Evolutionary conservation across 2,329 filamentous ascomycete species (phyloP).

Genomic region (Colletotrichum scovillei): DNA sequence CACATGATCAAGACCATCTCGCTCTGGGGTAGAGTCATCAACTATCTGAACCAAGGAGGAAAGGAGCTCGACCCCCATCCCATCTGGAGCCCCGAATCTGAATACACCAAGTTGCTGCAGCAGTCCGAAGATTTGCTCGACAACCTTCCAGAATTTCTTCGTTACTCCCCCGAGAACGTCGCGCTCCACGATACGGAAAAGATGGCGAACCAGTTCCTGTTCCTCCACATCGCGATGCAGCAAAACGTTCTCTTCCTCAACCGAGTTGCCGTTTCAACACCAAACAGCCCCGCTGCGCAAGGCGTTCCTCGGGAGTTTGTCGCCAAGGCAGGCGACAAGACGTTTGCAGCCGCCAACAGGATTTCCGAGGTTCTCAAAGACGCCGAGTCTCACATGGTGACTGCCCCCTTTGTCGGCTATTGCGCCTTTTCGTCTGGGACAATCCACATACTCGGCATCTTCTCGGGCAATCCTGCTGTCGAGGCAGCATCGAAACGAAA

Average conservation of each 20-base stretch:
- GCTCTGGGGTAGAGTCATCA: conserved; percentile 90
- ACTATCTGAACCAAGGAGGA: conserved; percentile 90
- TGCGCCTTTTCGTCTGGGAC: conserved; percentile 93
- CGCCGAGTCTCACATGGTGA: conserved; percentile 81
- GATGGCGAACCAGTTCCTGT: conserved; percentile 90
- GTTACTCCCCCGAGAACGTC: conserved; percentile 84
- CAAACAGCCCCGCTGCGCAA: conserved; percentile 71
- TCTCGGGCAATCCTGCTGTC: conserved; percentile 82
- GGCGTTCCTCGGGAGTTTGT: conserved; percentile 84
- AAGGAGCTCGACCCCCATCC: conserved; percentile 81
- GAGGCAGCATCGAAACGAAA: conserved; percentile 86
- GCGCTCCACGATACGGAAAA: conserved; percentile 86
- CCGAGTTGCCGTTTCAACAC: conserved; percentile 82
- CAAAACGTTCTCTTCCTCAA: conserved; percentile 93
- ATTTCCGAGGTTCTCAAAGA: conserved; percentile 89
- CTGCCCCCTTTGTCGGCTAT: conserved; percentile 94
- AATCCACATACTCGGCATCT: conserved; percentile 93
- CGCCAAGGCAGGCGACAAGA: conserved; percentile 77
- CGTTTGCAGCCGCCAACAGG: conserved; percentile 84
- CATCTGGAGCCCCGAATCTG: conserved; percentile 86
- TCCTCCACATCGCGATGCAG: conserved; percentile 89
- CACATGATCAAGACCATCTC: conserved; percentile 89
- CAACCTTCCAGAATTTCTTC: conserved; percentile 76
- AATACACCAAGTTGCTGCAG: conserved; percentile 76
- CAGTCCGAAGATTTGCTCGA: conserved; percentile 78